These are phyloP conservation scores for Elsinoe batatas DNA, from an alignment of 2,329 filamentous ascomycete genomes.

Conservation along the genomic window DNA sequence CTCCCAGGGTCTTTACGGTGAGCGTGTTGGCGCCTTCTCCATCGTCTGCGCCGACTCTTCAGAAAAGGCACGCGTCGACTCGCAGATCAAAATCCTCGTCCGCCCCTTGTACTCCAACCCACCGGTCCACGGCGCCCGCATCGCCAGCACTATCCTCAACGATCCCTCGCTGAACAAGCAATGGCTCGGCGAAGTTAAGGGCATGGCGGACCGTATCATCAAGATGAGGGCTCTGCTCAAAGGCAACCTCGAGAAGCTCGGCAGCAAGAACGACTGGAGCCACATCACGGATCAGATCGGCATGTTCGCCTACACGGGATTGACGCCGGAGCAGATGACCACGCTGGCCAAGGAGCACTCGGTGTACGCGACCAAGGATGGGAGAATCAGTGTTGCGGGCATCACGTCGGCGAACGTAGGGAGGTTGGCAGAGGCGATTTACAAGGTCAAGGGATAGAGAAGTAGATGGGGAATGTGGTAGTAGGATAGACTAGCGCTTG, in stretches of 20 bases:
- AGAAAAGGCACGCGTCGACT: slow-evolving; percentile 93
- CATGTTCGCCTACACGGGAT: slow-evolving; percentile 98
- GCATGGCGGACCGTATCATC: slow-evolving; percentile 98
- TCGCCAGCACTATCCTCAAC: slow-evolving; percentile 87
- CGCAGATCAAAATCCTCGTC: slow-evolving; percentile 96
- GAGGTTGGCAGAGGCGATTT: slow-evolving; percentile 73
- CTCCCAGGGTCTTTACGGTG: slow-evolving; percentile 80
- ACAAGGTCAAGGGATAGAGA: slow-evolving; percentile 60
- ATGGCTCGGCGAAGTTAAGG: slow-evolving; percentile 95
- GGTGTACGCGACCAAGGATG: slow-evolving; percentile 93
- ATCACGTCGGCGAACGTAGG: slow-evolving; percentile 73
- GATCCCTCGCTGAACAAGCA: slow-evolving; percentile 75
- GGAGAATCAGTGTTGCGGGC: slow-evolving; percentile 75
- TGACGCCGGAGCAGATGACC: slow-evolving; percentile 87
- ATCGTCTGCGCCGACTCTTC: slow-evolving; percentile 74
- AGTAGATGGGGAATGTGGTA: neutral
- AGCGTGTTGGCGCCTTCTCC: slow-evolving; percentile 95
- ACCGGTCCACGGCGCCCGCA: slow-evolving; percentile 88
- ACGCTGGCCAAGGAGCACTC: slow-evolving; percentile 87
- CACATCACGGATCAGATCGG: slow-evolving; percentile 98
- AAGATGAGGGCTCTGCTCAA: slow-evolving; percentile 92
- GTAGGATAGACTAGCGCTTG: neutral
- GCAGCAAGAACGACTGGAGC: slow-evolving; percentile 94
- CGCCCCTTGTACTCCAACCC: slow-evolving; percentile 98
- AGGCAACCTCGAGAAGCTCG: slow-evolving; percentile 87